Percentiles rank a stretch among this genome's conserved stretches.
Conservation (phyloP, 1,139 yeast genomes). For the Geotrichum australiense region DNA sequence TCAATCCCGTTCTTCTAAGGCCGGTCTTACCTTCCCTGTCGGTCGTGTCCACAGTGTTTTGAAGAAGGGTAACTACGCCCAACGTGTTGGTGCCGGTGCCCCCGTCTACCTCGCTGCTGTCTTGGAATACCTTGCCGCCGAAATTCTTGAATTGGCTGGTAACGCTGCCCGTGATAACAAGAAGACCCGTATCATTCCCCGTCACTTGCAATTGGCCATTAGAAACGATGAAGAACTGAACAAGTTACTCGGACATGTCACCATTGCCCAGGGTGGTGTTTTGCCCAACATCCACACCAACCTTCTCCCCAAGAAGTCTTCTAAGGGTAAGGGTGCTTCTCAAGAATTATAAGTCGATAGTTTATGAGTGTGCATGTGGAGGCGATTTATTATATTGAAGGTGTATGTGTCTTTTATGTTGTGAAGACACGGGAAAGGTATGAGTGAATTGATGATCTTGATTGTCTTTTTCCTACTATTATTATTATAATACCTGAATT, state of each 20-base stretch:
- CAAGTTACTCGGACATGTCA: slow-evolving; percentile 86
- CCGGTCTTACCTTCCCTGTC: slow-evolving; percentile 98
- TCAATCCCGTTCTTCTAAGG: slow-evolving; percentile 96
- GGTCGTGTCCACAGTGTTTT: slow-evolving; percentile 98
- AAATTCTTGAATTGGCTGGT: slow-evolving; percentile 96
- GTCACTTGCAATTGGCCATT: slow-evolving; percentile 96
- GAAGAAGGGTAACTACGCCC: slow-evolving; percentile 98
- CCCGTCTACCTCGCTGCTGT: slow-evolving; percentile 95
- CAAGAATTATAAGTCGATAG: slow-evolving; percentile 7
- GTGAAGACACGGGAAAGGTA: slow-evolving; percentile 5
- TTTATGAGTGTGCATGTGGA: no score
- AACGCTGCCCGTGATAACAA: slow-evolving; percentile 98
- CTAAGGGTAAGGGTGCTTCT: slow-evolving; percentile 11
- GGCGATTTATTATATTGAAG: no score
- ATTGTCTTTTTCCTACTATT: not conserved
- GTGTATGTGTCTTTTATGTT: no score
- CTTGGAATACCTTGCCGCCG: slow-evolving; percentile 93
- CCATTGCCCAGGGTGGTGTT: slow-evolving; percentile 97
- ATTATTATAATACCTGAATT: not conserved
- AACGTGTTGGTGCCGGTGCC: slow-evolving; percentile 98
- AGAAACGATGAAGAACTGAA: slow-evolving; percentile 97
- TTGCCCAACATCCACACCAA: slow-evolving; percentile 91
- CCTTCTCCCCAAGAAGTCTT: slow-evolving; percentile 60
- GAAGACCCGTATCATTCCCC: slow-evolving; percentile 96
- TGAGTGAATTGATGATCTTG: not conserved